Evolutionary conservation across 805 yeast species (phyloP).

Genomic region (Metschnikowia amazonensis): DNA sequence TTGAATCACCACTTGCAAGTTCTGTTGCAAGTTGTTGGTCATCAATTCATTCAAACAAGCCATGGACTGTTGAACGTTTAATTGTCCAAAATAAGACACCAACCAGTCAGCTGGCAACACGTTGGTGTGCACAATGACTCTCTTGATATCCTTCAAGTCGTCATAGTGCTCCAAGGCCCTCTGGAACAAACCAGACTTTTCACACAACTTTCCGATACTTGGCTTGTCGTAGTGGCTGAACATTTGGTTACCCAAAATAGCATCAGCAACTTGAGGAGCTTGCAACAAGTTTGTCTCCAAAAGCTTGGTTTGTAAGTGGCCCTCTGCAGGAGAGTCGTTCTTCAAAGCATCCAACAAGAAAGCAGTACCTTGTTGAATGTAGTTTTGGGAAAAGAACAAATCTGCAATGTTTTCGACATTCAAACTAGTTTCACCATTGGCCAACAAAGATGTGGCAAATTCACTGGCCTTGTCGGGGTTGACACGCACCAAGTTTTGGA

Average conservation of each 20-base stretch:
- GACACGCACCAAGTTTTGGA: conserved; percentile 85
- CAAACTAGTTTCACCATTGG: conserved; percentile 55
- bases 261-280: conserved; percentile 99
- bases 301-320: conserved; percentile 90
- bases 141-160: conserved; percentile 90
- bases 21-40: conserved; percentile 71
- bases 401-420: conserved; percentile 88
- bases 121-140: conserved; percentile 85
- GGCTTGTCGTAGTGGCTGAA: conserved; percentile 94
- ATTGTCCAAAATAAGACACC: conserved; percentile 85
- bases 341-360: conserved; percentile 92
- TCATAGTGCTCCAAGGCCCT: conserved; percentile 96
- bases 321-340: conserved; percentile 90
- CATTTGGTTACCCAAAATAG: conserved; percentile 92
- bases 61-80: conserved; percentile 89
- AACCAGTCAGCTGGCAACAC: conserved; percentile 91
- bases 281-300: conserved; percentile 88
- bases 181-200: conserved; percentile 92
- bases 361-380: conserved; percentile 96
- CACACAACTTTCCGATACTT: conserved; percentile 87
- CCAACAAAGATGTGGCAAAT: conserved; percentile 82
- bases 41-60: conserved; percentile 85
- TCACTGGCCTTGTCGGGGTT: conserved; percentile 98
- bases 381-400: conserved; percentile 89
- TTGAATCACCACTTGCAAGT: conserved; percentile 89